Base-by-base conservation (phyloP, 768 basidiomycete genomes). In the Hydnomerulius pinastri region DNA sequence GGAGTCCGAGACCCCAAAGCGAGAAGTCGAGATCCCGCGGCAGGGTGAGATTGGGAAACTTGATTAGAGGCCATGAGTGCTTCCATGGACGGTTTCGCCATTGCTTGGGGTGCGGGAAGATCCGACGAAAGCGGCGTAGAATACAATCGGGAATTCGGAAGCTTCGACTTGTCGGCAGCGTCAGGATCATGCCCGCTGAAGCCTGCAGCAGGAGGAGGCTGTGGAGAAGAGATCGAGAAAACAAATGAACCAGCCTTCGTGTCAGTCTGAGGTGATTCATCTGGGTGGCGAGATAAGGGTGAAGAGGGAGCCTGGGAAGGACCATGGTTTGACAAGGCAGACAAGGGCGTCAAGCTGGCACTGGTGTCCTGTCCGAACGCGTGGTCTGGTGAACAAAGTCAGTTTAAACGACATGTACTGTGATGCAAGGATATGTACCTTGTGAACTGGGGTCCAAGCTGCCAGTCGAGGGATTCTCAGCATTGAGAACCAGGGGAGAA, bases 1-100 rank as follows among this genome's bases (percentile, higher is more conserved):
- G 55, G 37, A 44, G 60, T 65, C 32, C 61, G 62, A 43, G 66
- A 58, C 4, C 64, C 56, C 46, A 77, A 64, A 11, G 73, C 71
- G 52, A 79, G 72, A 50, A 81, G 60, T 44, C 76, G 71, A 48
- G 74, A 75, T 44, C 74, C 71, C 42, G 69, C 54, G 12, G 73
- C 69, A 38, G 71, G 67, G 53, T 73, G 72, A 59, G 74, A 68
- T 50, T 78, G 62, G 55, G 62, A 33, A 43, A 63, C 35, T 30
- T 60, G 56, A 36, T 62, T 63, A 23, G 73, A 64, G n/a, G 73
- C 42, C 9, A 62, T 73, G 33, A 80, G 72, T 2, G 75, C 73
- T 42, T 85, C 72, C 36, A 79, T 63, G 45, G 54, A 33, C 24
- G 50, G 39, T 20, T 59, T 68, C 40, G 30, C 41, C 46, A 41